A percentile compares a stretch with the other conserved stretches of the same genome.
phyloP scores from a whole-genome alignment of 768 basidiomycete genomes.

The Lactarius sanguifluus region DNA sequence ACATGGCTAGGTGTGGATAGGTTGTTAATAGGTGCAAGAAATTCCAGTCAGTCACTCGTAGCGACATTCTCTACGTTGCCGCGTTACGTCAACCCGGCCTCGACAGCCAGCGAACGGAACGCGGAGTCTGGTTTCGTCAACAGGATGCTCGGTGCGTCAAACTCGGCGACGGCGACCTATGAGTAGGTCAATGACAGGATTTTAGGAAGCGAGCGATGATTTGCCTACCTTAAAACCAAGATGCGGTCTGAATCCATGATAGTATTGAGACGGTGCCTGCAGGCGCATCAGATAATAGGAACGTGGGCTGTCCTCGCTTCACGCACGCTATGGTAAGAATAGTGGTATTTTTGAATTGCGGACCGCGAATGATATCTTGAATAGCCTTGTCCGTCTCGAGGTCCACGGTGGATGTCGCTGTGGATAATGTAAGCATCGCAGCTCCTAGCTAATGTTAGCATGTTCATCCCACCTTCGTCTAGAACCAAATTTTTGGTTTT shows the following conservation, averaged over 20 bases:
- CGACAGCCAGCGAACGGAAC: conserved; percentile 63
- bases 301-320: conserved; percentile 9
- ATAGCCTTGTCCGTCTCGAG: conserved; percentile 87
- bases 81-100: conserved; percentile 52
- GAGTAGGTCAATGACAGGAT: conserved; percentile 10
- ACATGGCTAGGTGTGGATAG: neutral
- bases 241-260: conserved; percentile 81
- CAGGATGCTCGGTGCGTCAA: conserved; percentile 66
- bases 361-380: conserved; percentile 82
- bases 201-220: neutral
- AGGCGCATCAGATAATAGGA: conserved; percentile 1
- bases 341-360: conserved; percentile 73
- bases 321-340: conserved; percentile 85
- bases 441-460: conserved; percentile 4
- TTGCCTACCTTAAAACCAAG: conserved; percentile 66
- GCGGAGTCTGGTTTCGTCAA: conserved; percentile 55
- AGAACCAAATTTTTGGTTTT: conserved; percentile 88
- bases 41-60: neutral
- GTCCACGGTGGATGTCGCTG: conserved; percentile 88
- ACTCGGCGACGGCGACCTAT: conserved; percentile 76
- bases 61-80: neutral
- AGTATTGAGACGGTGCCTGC: conserved; percentile 77
- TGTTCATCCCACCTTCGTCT: conserved; percentile 68
- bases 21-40: neutral
- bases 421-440: conserved; percentile 11